Percentiles rank a stretch among this genome's conserved stretches.
These are phyloP conservation scores for Ceratobasidium sp. DNA, from an alignment of 1,284 basidiomycete species.

Conservation along the genomic window DNA sequence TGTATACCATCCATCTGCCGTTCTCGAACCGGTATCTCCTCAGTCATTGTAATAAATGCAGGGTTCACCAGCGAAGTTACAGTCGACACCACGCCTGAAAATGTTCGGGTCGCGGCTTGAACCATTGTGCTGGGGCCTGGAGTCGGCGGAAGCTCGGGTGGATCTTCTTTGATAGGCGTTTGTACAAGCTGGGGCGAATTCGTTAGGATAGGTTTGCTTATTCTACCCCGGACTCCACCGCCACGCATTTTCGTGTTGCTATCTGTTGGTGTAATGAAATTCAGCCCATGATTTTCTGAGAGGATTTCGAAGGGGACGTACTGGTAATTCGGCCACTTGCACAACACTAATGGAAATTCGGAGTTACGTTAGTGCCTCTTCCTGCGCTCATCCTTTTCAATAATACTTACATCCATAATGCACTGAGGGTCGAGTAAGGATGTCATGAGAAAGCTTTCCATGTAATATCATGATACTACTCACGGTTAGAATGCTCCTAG, in stretches of 20 bases:
- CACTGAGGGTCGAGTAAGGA: not conserved
- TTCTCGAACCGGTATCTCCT: constrained; percentile 7
- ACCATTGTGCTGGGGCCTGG: not conserved
- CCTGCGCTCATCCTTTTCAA: not conserved
- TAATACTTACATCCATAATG: constrained; percentile 18
- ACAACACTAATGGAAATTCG: constrained; percentile 3
- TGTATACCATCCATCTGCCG: not conserved
- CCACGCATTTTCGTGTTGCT: not conserved
- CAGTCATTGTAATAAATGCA: not conserved
- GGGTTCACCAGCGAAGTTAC: not conserved
- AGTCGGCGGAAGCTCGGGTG: no score
- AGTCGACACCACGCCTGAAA: not conserved
- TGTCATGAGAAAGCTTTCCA: not conserved
- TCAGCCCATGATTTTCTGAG: no score
- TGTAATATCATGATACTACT: not conserved
- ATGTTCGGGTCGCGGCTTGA: not conserved
- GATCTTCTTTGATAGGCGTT: no score
- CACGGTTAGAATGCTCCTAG: constrained; percentile 1
- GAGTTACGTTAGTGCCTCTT: not conserved
- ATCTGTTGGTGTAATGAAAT: not conserved
- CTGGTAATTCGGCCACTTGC: constrained; percentile 18
- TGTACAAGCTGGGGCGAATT: not conserved
- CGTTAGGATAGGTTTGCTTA: not conserved
- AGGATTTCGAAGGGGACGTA: not conserved
- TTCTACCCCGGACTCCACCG: not conserved